These are phyloP conservation scores for Passiflora organensis DNA, from an alignment of 345 rosid species.

Conservation along the genomic window DNA sequence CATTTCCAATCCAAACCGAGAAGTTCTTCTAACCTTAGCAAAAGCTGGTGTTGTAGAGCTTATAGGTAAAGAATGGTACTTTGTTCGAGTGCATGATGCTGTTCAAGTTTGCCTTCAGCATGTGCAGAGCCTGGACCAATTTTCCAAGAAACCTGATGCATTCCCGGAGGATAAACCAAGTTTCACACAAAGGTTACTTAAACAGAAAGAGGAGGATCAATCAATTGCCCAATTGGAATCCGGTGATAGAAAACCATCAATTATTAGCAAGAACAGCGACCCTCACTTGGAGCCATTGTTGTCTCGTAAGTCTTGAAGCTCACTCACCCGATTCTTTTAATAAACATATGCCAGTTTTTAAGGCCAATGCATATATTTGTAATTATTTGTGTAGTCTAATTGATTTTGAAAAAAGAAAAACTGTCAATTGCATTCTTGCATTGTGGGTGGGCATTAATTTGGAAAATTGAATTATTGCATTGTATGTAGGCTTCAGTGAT, in stretches of 20 bases:
- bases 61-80: constrained; percentile 91
- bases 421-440: too few species aligned
- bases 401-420: too few species aligned
- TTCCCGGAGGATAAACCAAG: constrained; percentile 30
- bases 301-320: constrained; percentile 14
- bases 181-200: constrained; percentile 43
- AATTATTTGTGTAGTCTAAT: background rate
- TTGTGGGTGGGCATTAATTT: too few species aligned
- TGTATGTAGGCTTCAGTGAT: too few species aligned
- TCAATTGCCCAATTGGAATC: constrained; percentile 49
- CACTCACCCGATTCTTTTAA: background rate
- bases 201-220: constrained; percentile 36
- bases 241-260: constrained; percentile 20
- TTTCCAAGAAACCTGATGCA: constrained; percentile 21
- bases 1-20: constrained; percentile 81
- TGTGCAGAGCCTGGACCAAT: constrained; percentile 50
- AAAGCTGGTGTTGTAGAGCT: constrained; percentile 71
- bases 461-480: too few species aligned
- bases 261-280: constrained; percentile 17
- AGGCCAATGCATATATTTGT: background rate
- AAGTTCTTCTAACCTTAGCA: constrained; percentile 67
- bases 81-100: constrained; percentile 89
- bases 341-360: too few species aligned
- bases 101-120: constrained; percentile 91
- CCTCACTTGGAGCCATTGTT: constrained; percentile 65